Evolutionary conservation across 148 eudicot genomes (phyloP).

Genomic region (Spergularia bocconei): DNA sequence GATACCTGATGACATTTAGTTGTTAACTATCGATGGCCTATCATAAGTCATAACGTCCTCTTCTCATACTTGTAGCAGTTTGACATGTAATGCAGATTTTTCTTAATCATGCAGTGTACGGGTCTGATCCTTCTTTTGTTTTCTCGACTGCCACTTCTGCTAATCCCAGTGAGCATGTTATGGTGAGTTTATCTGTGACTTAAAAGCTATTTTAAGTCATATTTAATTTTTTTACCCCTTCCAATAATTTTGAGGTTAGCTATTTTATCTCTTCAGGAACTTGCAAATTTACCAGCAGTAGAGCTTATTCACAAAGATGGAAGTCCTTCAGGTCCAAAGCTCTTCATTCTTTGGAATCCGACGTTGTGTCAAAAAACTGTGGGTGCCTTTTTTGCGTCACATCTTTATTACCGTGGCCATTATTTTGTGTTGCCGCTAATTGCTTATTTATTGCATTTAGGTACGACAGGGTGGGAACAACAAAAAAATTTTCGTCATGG

Average conservation of each 20-base stretch:
- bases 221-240: not conserved
- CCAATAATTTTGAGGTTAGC: not conserved
- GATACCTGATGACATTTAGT: not conserved
- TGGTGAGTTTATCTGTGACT: conserved; percentile 42
- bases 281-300: conserved; percentile 61
- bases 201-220: too few species aligned
- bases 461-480: conserved; percentile 36
- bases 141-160: conserved; percentile 96
- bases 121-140: conserved; percentile 79
- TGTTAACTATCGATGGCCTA: not conserved
- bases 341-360: conserved; percentile 93
- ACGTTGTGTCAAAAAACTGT: conserved; percentile 64
- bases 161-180: conserved; percentile 84
- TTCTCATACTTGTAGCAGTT: not conserved
- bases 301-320: conserved; percentile 94
- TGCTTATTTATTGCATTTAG: conserved; percentile 29
- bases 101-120: conserved; percentile 69
- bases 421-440: not conserved
- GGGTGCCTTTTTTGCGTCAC: conserved; percentile 30
- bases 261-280: conserved; percentile 45
- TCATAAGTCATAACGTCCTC: not conserved
- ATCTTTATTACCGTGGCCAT: conserved; percentile 7
- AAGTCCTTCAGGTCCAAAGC: conserved; percentile 88
- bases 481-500: conserved; percentile 31
- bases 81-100: conserved; percentile 18